Conservation (phyloP, 768 basidiomycete genomes). For the Trametes meyenii region DNA sequence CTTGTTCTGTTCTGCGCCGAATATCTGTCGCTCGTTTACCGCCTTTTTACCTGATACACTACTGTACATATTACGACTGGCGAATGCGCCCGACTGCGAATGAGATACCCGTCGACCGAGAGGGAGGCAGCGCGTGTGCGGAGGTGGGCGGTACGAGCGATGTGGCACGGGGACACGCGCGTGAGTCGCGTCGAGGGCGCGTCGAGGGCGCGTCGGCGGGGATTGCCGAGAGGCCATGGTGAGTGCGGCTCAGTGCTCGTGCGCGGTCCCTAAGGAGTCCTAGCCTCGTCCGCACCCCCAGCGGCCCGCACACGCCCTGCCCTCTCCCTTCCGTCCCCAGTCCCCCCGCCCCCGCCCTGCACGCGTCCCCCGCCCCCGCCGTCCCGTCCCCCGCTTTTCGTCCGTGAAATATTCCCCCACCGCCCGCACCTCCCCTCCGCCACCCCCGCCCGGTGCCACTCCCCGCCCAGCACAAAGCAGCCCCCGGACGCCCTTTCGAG, state of each 20-base stretch:
- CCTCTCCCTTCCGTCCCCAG: background rate
- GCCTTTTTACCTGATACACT: background rate
- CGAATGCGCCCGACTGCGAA: background rate
- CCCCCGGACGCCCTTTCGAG: background rate
- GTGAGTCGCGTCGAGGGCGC: constrained; percentile 16
- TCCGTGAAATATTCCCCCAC: background rate
- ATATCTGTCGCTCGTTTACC: background rate
- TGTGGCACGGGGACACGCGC: constrained; percentile 1
- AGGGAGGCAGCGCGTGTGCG: background rate
- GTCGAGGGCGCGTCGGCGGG: constrained; percentile 19
- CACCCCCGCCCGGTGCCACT: constrained; percentile 4
- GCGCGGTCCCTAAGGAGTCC: too few species aligned
- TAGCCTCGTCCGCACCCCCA: background rate
- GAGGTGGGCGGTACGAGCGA: background rate
- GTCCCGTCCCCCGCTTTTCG: background rate
- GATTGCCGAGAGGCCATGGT: constrained; percentile 10
- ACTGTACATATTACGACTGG: constrained; percentile 2
- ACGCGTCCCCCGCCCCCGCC: background rate
- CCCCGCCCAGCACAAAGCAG: constrained; percentile 8
- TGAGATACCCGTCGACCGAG: background rate
- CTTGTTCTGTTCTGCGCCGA: too few species aligned
- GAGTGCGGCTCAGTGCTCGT: constrained; percentile 5
- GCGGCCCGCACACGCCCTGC: background rate
- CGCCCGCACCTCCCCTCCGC: background rate
- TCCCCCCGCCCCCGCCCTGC: background rate